These are phyloP conservation scores for Yarrowia galli DNA, from an alignment of 1,139 yeast species.

Conservation along the genomic window DNA sequence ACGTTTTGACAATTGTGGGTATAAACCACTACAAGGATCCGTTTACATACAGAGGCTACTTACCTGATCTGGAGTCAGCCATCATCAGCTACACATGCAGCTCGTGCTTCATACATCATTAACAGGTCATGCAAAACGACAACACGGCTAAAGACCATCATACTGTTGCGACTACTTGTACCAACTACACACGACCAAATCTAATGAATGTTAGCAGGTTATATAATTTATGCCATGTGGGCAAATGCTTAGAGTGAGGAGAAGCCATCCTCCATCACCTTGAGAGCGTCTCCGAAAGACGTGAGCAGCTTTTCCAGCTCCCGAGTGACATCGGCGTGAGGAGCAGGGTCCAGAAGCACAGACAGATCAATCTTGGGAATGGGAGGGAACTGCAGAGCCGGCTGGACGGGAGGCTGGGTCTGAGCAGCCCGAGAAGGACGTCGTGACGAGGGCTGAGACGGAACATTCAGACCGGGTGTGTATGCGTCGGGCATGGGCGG, in stretches of 20 bases:
- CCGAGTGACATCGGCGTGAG: slow-evolving; percentile 46
- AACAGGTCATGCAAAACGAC: no score
- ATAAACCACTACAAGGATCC: no score
- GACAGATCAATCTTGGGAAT: slow-evolving; percentile 45
- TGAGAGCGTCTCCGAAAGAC: slow-evolving; percentile 47
- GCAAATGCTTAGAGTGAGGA: slow-evolving; percentile 16
- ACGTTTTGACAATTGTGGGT: no score
- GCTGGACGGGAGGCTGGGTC: slow-evolving; percentile 24
- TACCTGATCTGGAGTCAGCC: no score
- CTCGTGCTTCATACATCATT: no score
- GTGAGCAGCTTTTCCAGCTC: slow-evolving; percentile 48
- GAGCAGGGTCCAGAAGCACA: slow-evolving; percentile 49
- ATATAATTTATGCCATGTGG: slow-evolving; percentile 28
- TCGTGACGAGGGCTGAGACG: slow-evolving; percentile 26
- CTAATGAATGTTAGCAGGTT: slow-evolving; percentile 32
- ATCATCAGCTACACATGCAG: no score
- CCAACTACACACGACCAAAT: background rate
- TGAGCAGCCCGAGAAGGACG: slow-evolving; percentile 36
- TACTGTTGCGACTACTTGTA: no score
- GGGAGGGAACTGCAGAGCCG: slow-evolving; percentile 40
- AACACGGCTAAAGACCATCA: no score
- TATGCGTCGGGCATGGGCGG: slow-evolving; percentile 19
- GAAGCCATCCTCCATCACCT: slow-evolving; percentile 40
- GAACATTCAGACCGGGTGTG: background rate
- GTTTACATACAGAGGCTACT: no score